A percentile compares a stretch with the other conserved stretches of the same genome.
phyloP scores from a whole-genome alignment of 73 alveolate genomes.

The Stentor roeselii region DNA sequence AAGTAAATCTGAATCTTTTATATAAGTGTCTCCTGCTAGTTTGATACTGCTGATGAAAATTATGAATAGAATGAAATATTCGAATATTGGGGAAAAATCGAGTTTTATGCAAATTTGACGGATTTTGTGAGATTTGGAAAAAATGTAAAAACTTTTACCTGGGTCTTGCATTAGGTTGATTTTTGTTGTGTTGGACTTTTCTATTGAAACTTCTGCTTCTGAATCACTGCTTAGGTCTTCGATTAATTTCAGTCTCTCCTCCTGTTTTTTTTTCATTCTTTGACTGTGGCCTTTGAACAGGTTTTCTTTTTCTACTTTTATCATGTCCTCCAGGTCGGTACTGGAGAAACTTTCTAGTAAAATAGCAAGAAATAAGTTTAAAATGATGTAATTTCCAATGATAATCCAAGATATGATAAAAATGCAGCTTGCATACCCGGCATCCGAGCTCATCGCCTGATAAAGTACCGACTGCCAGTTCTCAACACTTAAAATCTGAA shows the following conservation, averaged over 20 bases:
- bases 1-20: constrained; percentile 31
- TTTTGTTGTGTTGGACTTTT: constrained; percentile 38
- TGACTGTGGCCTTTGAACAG: constrained; percentile 16
- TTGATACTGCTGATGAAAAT: constrained; percentile 78
- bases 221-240: constrained; percentile 31
- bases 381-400: constrained; percentile 89
- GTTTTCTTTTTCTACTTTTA: constrained; percentile 16
- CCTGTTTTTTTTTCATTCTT: background rate
- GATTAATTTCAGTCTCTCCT: background rate
- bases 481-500: constrained; percentile 87
- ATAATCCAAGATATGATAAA: constrained; percentile 88
- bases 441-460: constrained; percentile 48
- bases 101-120: constrained; percentile 49
- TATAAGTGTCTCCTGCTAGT: constrained; percentile 85
- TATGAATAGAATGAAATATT: constrained; percentile 63
- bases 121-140: constrained; percentile 70
- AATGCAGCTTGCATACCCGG: constrained; percentile 50
- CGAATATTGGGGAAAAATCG: no score
- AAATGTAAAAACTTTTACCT: constrained; percentile 78
- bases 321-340: constrained; percentile 54
- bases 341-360: constrained; percentile 84
- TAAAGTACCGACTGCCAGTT: constrained; percentile 87
- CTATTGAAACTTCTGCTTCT: constrained; percentile 56
- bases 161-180: constrained; percentile 67
- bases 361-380: constrained; percentile 91